Evolutionary conservation across 2,329 filamentous ascomycete species (phyloP).

Genomic region (Aspergillus sp.): DNA sequence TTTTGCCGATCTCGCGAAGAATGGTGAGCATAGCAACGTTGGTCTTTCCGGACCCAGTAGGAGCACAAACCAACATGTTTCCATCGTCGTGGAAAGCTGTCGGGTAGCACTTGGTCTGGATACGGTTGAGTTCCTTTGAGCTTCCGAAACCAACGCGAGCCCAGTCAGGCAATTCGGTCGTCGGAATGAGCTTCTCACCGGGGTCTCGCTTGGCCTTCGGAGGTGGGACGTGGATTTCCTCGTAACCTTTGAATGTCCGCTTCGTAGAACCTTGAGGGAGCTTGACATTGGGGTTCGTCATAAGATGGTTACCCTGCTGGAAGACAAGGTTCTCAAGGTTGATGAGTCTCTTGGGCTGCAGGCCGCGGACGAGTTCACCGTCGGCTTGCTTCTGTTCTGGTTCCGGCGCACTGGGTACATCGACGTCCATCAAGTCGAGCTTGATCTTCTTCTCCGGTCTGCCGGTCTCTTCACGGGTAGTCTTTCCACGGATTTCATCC

Average conservation of each 20-base stretch:
- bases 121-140: constrained; percentile 85
- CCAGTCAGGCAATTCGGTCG: constrained; percentile 90
- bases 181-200: constrained; percentile 76
- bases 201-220: constrained; percentile 85
- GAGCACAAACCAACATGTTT: constrained; percentile 96
- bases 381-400: constrained; percentile 58
- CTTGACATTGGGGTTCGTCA: constrained; percentile 97
- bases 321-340: constrained; percentile 96
- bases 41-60: constrained; percentile 95
- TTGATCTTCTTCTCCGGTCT: constrained; percentile 80
- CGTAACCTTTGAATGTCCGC: constrained; percentile 93
- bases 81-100: constrained; percentile 90
- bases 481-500: constrained; percentile 79
- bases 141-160: constrained; percentile 80
- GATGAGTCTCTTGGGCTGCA: constrained; percentile 83
- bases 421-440: constrained; percentile 79
- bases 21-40: constrained; percentile 98
- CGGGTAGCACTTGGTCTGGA: constrained; percentile 91
- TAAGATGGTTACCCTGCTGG: constrained; percentile 96
- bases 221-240: constrained; percentile 94
- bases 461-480: constrained; percentile 54
- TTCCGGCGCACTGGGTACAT: constrained; percentile 63
- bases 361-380: constrained; percentile 71
- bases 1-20: constrained; percentile 92
- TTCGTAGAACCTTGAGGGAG: constrained; percentile 94